Evolutionary conservation across 169 alveolate genomes (phyloP), one percentile per base, ranked within the genome.

Genomic region (Eimeria praecox): DNA sequence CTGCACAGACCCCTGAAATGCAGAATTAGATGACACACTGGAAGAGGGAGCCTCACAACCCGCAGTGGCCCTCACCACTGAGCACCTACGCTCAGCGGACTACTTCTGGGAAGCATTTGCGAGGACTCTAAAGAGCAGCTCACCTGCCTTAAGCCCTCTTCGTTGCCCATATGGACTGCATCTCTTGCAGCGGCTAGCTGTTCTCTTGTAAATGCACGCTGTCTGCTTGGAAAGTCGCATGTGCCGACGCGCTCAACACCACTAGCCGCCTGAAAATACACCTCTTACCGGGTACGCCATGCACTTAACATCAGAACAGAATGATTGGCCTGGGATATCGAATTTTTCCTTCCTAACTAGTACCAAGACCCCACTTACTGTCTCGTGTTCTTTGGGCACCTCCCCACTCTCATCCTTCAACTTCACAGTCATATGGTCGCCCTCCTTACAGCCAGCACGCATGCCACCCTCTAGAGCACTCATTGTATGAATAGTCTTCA

Each of bases 111-210:
- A 0, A 44, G 5, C n/a, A 66, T 16, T 30, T n/a, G 78, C 24
- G 44, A 66, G 46, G 44, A 2, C 44, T 30, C 44, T 1, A 8
- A n/a, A 12, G 27, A 46, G 35, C 46, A 30, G 4, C 92, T 38
- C 78, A 85, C 80, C 49, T 59, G 75, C 40, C 46, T 24, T 35
- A 46, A 35, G 33, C n/a, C 92, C 12, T 35, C 42, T 20, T n/a
- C 59, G 3, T 52, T 24, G 44, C 59, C 92, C 44, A 54, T 1
- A 16, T 59, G 18, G 38, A 85, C 92, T 35, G 92, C 78, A 6
- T 52, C 78, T 8, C 59, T 27, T 22, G 92, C 92, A 85, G 92
- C 92, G 10, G 46, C 92, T 18, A 52, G 75, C 42, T 85, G 75
- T 46, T 56, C 80, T 9, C 35, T 38, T 40, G 80, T 85, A 35